phyloP scores from a whole-genome alignment of 345 rosid species.

The Barbarea vulgaris region DNA sequence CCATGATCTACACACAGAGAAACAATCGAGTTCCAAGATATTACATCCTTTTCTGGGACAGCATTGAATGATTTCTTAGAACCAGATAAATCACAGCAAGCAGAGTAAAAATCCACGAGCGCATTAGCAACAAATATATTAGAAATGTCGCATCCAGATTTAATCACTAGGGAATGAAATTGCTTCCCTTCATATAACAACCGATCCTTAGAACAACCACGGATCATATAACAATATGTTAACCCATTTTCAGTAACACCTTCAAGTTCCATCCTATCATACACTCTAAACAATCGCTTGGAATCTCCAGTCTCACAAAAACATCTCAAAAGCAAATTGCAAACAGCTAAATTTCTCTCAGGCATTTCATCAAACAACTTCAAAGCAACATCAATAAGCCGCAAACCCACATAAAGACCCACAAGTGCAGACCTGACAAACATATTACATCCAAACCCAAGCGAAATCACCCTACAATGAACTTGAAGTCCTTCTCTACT shows the following conservation, averaged over 20 bases:
- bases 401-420: conserved; percentile 56
- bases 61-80: conserved; percentile 55
- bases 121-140: conserved; percentile 66
- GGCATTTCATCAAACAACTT: conserved; percentile 67
- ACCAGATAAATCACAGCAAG: conserved; percentile 51
- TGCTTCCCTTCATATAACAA: conserved; percentile 66
- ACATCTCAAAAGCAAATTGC: conserved; percentile 61
- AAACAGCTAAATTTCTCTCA: conserved; percentile 56
- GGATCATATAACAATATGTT: conserved; percentile 70
- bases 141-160: conserved; percentile 55
- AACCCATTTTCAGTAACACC: conserved; percentile 58
- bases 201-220: conserved; percentile 52
- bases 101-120: conserved; percentile 74
- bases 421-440: conserved; percentile 61
- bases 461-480: conserved; percentile 66
- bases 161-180: conserved; percentile 60
- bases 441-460: conserved; percentile 61
- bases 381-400: conserved; percentile 48
- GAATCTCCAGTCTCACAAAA: conserved; percentile 48
- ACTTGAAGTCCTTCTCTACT: conserved; percentile 62
- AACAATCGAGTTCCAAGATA: conserved; percentile 85
- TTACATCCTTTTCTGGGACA: conserved; percentile 52
- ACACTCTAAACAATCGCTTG: conserved; percentile 47
- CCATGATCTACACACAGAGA: conserved; percentile 48
- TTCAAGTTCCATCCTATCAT: conserved; percentile 49